Conservation (phyloP, 176 grass and related monocot species). For the Poa pratensis region DNA sequence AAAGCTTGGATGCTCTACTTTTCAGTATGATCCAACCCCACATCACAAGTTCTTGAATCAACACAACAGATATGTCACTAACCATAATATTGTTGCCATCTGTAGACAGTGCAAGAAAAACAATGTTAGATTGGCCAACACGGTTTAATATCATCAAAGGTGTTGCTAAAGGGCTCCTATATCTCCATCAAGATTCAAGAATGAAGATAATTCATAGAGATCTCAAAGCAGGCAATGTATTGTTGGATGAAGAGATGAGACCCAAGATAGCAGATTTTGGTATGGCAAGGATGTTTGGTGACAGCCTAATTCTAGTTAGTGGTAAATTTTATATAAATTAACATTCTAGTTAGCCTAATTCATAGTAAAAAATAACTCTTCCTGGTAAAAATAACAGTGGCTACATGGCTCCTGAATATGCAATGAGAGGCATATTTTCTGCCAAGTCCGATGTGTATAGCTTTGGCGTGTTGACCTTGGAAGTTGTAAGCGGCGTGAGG, state of each 20-base stretch:
- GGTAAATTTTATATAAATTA: neutral
- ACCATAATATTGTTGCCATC: neutral
- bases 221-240: neutral
- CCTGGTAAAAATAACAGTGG: neutral
- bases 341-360: neutral
- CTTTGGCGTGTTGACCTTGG: constrained; percentile 12
- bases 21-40: neutral
- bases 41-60: constrained; percentile 2
- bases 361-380: neutral
- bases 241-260: constrained; percentile 10
- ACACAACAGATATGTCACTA: neutral
- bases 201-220: constrained; percentile 5
- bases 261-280: constrained; percentile 7
- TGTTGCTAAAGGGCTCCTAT: neutral
- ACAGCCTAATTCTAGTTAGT: neutral
- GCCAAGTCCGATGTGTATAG: constrained; percentile 15
- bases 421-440: constrained; percentile 13
- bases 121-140: neutral
- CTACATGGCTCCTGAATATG: constrained; percentile 14
- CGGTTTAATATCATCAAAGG: constrained; percentile 5
- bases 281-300: constrained; percentile 11
- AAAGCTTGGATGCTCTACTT: constrained; percentile 8
- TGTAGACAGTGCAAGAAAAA: neutral
- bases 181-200: constrained; percentile 16
- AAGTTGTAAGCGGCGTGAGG: constrained; percentile 1